A percentile compares a stretch with the other conserved stretches of the same genome.
These are phyloP conservation scores for Coix lacrymajobi DNA, from an alignment of 176 grass and related monocot genomes.

Conservation along the genomic window DNA sequence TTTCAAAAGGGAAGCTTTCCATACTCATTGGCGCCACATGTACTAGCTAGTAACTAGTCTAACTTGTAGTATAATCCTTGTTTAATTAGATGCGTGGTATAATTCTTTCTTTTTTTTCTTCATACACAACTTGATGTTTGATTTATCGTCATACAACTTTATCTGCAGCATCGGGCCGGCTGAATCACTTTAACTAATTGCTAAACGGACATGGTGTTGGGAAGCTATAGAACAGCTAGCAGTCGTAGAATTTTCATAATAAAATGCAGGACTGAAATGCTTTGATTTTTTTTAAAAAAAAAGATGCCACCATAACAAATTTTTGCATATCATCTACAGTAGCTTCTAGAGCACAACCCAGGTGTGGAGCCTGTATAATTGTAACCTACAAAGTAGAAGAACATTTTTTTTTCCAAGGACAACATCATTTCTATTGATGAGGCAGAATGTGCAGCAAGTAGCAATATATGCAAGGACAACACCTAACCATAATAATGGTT, in stretches of 20 bases:
- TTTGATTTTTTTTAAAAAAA: too few relatives aligned
- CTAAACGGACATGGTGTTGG: background rate
- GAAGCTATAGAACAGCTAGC: background rate
- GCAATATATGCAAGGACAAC: too few relatives aligned
- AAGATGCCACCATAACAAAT: too few relatives aligned
- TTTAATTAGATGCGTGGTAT: background rate
- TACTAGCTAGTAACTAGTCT: background rate
- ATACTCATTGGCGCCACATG: background rate
- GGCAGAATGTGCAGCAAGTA: too few relatives aligned
- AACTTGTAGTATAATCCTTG: background rate
- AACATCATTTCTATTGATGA: too few relatives aligned
- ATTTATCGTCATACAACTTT: background rate
- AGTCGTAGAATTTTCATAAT: background rate
- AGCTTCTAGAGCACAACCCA: too few relatives aligned
- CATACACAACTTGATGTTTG: background rate
- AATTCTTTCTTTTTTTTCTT: background rate
- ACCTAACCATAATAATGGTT: too few relatives aligned
- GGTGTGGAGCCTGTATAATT: too few relatives aligned
- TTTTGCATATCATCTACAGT: too few relatives aligned
- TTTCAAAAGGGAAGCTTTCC: constrained; percentile 41
- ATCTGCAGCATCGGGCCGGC: background rate
- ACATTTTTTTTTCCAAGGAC: too few relatives aligned
- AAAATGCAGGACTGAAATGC: too few relatives aligned
- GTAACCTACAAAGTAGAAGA: too few relatives aligned
- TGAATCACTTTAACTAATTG: background rate